Base-by-base conservation (phyloP, 768 basidiomycete genomes). In the Amanita fuliginea region DNA sequence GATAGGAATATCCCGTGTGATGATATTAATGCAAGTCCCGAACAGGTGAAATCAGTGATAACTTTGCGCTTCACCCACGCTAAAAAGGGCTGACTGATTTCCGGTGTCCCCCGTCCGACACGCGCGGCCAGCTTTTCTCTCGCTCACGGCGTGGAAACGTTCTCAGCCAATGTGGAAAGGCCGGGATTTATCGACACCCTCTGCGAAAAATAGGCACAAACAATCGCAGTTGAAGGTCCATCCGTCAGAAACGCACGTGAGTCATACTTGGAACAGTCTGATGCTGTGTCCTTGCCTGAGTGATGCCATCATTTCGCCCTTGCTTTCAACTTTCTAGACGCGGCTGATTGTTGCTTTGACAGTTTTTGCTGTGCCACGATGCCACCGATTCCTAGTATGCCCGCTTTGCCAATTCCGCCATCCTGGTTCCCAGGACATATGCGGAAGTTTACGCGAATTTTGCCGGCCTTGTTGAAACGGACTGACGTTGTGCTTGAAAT, bases 371-470 rank as follows among this genome's bases (percentile, higher is more conserved):
- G 42, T 43, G 42, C 42, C 42, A 49, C 42, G 24, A 71, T 72
- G 67, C 58, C 56, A 36, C 59, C 70, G 43, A 55, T 59, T 28
- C 66, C 74, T 13, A 65, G 66, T 16, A 61, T 67, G 50, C 71
- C 71, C 45, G 43, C 55, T 19, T 74, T 92, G 19, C 80, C 86
- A 39, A 66, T 70, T 41, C 82, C 89, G 26, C 84, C 85, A 46
- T 93, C 92, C 74, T 96, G 92, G 92, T 95, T 84, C 68, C 90
- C 90, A 21, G 93, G 93, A 30, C 93, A 97, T 66, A 97, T 96
- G 93, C 83, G 80, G 66, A 78, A 81, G 59, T 95, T 95, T 62
- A 76, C 82, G 37, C 75, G 81, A 53, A 77, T 78, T 62, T 70
- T 96, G 37, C 88, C 91, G 16, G 67, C 75, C 16, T 69, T 92